Evolutionary conservation across 495 filamentous ascomycete species (phyloP).

Genomic region (Podospora fimiseda): DNA sequence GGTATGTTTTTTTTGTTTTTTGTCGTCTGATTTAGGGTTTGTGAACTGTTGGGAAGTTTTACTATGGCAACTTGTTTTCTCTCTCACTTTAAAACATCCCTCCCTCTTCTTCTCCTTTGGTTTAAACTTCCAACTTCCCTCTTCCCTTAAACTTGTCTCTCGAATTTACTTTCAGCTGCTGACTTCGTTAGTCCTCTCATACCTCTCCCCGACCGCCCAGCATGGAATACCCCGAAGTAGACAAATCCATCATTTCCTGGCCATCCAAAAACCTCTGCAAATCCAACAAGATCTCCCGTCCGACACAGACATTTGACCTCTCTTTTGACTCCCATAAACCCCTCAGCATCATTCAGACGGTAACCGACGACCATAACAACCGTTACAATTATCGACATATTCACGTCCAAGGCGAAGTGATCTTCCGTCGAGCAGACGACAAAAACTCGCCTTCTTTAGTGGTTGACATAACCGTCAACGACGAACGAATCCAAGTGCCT

Average conservation of each 20-base stretch:
- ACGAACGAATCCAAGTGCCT: conserved; percentile 27
- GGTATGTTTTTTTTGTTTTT: too few species aligned
- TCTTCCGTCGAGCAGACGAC: conserved; percentile 28
- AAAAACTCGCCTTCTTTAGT: conserved; percentile 22
- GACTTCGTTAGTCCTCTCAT: background rate
- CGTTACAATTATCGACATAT: conserved; percentile 16
- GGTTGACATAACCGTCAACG: conserved; percentile 33
- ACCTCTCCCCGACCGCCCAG: conserved; percentile 1
- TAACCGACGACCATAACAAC: conserved; percentile 13
- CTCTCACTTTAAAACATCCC: too few species aligned
- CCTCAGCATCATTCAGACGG: conserved; percentile 24
- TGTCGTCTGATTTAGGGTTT: too few species aligned
- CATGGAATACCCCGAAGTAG: conserved; percentile 22
- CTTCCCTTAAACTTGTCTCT: too few species aligned
- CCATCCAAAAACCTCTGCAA: conserved; percentile 16
- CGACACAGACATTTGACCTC: conserved; percentile 23
- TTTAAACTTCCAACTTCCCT: too few species aligned
- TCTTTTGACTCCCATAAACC: conserved; percentile 25
- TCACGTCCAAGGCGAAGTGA: conserved; percentile 33
- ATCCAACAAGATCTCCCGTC: conserved; percentile 23
- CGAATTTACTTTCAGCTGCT: too few species aligned
- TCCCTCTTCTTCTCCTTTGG: too few species aligned
- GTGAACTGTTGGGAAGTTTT: too few species aligned
- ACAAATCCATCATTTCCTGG: conserved; percentile 17
- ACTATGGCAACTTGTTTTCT: too few species aligned